Evolutionary conservation across 805 yeast species (phyloP).

Genomic region (Ogataea degrootiae): DNA sequence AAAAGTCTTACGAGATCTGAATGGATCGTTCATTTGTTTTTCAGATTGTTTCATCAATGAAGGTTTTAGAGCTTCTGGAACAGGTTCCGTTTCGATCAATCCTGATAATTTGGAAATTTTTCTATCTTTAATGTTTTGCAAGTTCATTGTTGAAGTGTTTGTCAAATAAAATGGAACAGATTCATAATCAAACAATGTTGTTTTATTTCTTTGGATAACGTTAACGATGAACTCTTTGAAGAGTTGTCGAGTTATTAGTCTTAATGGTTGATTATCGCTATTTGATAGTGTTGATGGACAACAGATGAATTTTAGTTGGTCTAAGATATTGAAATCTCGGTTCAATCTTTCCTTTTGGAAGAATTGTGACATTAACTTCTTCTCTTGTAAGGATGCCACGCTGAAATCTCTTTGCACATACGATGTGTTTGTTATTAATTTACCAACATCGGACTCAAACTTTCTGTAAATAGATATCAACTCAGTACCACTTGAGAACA

Average conservation of each 20-base stretch:
- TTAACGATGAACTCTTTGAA: conserved; percentile 45
- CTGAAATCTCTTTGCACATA: conserved; percentile 19
- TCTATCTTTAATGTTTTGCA: conserved; percentile 5
- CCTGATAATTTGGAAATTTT: conserved; percentile 5
- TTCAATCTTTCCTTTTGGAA: conserved; percentile 20
- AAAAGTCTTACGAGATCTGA: conserved; percentile 12
- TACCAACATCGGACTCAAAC: conserved; percentile 38
- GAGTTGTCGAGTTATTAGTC: conserved; percentile 33
- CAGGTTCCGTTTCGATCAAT: conserved; percentile 24
- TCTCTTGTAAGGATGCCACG: conserved; percentile 26
- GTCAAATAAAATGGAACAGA: conserved; percentile 29
- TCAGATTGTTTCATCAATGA: conserved; percentile 7
- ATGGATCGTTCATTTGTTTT: conserved; percentile 9
- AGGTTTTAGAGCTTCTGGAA: conserved; percentile 21
- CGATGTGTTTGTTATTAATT: conserved; percentile 13
- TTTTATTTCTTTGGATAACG: conserved; percentile 50
- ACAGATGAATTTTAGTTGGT: conserved; percentile 35
- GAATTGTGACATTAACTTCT: conserved; percentile 21
- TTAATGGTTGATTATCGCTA: conserved; percentile 19
- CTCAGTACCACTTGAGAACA: conserved; percentile 48
- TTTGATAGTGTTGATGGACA: conserved; percentile 25
- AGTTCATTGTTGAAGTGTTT: conserved; percentile 11
- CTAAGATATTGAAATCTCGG: conserved; percentile 25
- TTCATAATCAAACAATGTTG: conserved; percentile 48
- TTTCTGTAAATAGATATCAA: conserved; percentile 42